Conservation (phyloP, 805 yeast genomes). For the Candida pini region DNA sequence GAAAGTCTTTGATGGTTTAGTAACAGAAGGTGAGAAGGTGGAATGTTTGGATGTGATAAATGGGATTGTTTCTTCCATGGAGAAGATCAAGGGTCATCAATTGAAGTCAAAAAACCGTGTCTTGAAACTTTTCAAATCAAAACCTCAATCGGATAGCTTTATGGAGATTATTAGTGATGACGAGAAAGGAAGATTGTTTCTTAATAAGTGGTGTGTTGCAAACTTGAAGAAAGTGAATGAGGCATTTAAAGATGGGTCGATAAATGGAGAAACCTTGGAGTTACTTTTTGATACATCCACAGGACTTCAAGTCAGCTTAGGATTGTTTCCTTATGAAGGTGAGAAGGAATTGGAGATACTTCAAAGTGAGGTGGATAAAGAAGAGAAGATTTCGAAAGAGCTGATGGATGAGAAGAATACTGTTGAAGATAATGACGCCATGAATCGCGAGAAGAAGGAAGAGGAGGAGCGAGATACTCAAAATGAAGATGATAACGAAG, state of each 20-base stretch:
- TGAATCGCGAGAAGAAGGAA: not conserved
- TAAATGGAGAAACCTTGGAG: conserved; percentile 11
- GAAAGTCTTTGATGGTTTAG: conserved; percentile 4
- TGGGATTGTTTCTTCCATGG: conserved; percentile 6
- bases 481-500: not conserved
- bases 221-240: conserved; percentile 5
- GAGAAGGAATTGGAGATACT: not conserved
- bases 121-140: conserved; percentile 4
- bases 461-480: not conserved
- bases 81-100: conserved; percentile 6
- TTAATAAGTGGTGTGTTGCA: conserved; percentile 14
- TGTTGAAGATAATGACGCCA: not conserved
- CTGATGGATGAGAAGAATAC: not conserved
- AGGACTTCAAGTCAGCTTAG: conserved; percentile 12
- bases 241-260: conserved; percentile 6
- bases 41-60: conserved; percentile 1
- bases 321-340: conserved; percentile 9
- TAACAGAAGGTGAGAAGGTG: not conserved
- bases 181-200: conserved; percentile 8
- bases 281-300: conserved; percentile 11
- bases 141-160: conserved; percentile 1
- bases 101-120: conserved; percentile 2
- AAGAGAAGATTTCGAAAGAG: conserved; percentile 1
- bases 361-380: conserved; percentile 1
- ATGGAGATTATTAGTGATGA: conserved; percentile 7